Conservation (phyloP, 1,284 basidiomycete genomes). For the Ceratobasidium sp. region DNA sequence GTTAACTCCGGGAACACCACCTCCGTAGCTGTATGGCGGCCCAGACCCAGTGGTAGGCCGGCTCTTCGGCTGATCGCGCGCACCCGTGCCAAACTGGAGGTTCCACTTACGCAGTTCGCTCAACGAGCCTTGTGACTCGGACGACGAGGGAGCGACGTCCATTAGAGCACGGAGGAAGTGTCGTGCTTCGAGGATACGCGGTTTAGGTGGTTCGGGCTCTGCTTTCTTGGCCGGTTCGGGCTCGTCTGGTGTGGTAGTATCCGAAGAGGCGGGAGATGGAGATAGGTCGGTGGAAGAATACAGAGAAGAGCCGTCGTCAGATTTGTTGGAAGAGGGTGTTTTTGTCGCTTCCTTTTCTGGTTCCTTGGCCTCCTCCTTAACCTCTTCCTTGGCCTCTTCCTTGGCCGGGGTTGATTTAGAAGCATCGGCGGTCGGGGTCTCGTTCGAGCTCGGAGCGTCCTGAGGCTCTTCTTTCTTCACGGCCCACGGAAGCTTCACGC, state of each 20-base stretch:
- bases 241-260: conserved; percentile 44
- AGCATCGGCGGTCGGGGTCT: not conserved
- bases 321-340: conserved; percentile 1
- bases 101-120: conserved; percentile 90
- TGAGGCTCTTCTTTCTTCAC: conserved; percentile 9
- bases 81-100: conserved; percentile 84
- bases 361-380: not conserved
- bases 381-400: not conserved
- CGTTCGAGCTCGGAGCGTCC: not conserved
- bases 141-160: conserved; percentile 88
- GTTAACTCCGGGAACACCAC: not conserved
- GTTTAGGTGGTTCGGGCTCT: conserved; percentile 40
- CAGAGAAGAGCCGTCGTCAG: not conserved
- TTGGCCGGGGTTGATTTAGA: not conserved
- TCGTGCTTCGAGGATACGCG: conserved; percentile 66
- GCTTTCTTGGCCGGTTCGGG: conserved; percentile 14
- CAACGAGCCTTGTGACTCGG: conserved; percentile 82
- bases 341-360: not conserved
- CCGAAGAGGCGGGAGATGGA: not conserved
- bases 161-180: conserved; percentile 86
- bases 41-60: not conserved
- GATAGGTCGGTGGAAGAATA: not conserved
- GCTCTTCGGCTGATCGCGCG: not conserved
- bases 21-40: conserved; percentile 1
- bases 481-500: conserved; percentile 79